Conservation (phyloP, 257 asterid species). For the Forsythia viridissima region DNA sequence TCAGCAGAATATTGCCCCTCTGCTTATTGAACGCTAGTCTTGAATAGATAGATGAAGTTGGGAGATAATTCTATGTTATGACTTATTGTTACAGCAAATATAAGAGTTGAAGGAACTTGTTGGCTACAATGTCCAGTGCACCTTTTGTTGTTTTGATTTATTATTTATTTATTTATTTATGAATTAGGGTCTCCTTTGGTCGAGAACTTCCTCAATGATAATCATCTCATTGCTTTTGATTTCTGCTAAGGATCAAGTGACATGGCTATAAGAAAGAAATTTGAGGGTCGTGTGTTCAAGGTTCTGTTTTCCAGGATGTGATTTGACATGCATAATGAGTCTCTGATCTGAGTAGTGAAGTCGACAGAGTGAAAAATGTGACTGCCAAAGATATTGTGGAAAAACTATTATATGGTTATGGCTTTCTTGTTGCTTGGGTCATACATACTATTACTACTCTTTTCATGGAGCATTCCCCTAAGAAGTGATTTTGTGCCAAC, state of each 20-base stretch:
- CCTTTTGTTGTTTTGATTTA: not conserved
- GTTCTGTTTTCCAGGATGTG: not conserved
- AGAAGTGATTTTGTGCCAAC: not conserved
- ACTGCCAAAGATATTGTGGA: not conserved
- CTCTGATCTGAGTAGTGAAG: not conserved
- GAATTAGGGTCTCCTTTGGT: not conserved
- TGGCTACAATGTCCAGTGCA: not conserved
- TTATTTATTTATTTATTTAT: not conserved
- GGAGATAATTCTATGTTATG: not conserved
- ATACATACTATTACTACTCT: not conserved
- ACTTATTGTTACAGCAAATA: not conserved
- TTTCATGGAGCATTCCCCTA: not conserved
- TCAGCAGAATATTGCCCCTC: not conserved
- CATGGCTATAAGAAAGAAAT: not conserved
- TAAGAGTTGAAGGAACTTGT: not conserved
- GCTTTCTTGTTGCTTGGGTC: not conserved
- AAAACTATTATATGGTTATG: not conserved
- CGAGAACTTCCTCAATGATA: not conserved
- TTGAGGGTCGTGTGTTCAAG: not conserved
- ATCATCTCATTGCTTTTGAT: not conserved
- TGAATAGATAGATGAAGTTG: not conserved
- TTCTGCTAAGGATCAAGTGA: not conserved
- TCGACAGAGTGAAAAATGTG: not conserved
- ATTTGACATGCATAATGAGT: not conserved
- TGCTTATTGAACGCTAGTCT: not conserved